Percentiles rank a stretch among this genome's conserved stretches.
phyloP scores from a whole-genome alignment of 257 asterid species.

The Dorcoceras hygrometricum region DNA sequence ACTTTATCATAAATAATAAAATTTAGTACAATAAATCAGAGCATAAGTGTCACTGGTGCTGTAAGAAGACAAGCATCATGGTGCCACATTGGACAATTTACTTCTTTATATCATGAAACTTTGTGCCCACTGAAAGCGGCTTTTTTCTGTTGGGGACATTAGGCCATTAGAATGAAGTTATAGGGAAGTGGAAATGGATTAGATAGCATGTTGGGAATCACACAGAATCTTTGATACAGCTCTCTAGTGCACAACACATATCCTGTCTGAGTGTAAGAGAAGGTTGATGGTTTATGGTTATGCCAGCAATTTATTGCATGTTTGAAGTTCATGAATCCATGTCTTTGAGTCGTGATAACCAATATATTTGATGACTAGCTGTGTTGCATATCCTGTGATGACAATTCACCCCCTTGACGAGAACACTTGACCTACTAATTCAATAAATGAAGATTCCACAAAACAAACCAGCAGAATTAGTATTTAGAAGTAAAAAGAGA shows the following conservation, averaged over 20 bases:
- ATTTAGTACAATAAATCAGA: constrained; percentile 9
- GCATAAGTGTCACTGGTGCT: constrained; percentile 1
- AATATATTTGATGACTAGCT: constrained; percentile 9
- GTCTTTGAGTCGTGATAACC: not conserved
- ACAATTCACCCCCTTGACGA: not conserved
- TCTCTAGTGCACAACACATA: not conserved
- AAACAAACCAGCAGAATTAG: not conserved
- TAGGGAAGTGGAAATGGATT: not conserved
- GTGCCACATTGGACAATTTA: too few relatives aligned
- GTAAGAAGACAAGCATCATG: not conserved
- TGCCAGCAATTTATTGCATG: not conserved
- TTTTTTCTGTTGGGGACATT: too few relatives aligned
- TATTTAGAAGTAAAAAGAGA: not conserved
- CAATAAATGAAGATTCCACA: not conserved
- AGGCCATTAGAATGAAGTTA: too few relatives aligned
- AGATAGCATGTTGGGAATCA: not conserved
- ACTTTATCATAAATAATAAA: not conserved
- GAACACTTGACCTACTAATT: not conserved
- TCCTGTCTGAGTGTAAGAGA: not conserved
- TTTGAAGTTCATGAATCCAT: not conserved
- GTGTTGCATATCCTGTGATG: not conserved
- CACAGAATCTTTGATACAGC: constrained; percentile 13
- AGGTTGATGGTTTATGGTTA: not conserved
- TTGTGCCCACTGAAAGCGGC: too few relatives aligned
- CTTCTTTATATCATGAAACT: too few relatives aligned